Conservation (phyloP, 2,329 filamentous ascomycete genomes). For the Fusarium gaditjirri region DNA sequence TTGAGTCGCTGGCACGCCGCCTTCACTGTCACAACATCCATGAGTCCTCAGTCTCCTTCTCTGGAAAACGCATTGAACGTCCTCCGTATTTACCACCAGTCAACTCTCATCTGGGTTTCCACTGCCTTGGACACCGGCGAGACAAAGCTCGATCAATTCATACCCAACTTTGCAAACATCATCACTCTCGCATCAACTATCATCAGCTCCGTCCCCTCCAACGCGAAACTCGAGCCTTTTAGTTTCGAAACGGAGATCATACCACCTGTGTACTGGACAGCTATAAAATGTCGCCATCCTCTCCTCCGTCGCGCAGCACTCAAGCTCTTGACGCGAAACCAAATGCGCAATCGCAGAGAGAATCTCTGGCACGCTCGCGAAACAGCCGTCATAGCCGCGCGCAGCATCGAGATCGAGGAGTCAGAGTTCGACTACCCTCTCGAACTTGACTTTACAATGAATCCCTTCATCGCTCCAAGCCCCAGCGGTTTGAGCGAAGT, state of each 20-base stretch:
- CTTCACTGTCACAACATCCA: conserved; percentile 46
- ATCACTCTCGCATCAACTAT: conserved; percentile 49
- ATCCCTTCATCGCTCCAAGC: neutral
- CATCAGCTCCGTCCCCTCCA: conserved; percentile 28
- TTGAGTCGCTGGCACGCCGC: conserved; percentile 47
- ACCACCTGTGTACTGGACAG: conserved; percentile 55
- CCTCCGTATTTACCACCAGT: conserved; percentile 52
- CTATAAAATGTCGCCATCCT: conserved; percentile 55
- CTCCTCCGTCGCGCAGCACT: conserved; percentile 53
- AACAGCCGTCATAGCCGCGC: conserved; percentile 47
- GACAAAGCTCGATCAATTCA: conserved; percentile 49
- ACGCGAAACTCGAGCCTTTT: conserved; percentile 44
- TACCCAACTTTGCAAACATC: conserved; percentile 51
- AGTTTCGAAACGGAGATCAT: conserved; percentile 57
- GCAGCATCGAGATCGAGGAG: conserved; percentile 53
- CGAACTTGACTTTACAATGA: neutral
- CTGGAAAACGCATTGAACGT: conserved; percentile 41
- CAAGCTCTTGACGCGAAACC: conserved; percentile 47
- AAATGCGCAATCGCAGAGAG: conserved; percentile 50
- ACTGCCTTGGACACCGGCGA: conserved; percentile 47
- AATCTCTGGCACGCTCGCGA: conserved; percentile 53
- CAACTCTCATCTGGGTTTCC: conserved; percentile 49
- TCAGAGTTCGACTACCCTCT: neutral
- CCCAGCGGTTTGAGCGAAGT: neutral
- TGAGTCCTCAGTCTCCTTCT: conserved; percentile 28